These are phyloP conservation scores for Heimioporus sp. DNA, from an alignment of 768 basidiomycete genomes.

Conservation along the genomic window DNA sequence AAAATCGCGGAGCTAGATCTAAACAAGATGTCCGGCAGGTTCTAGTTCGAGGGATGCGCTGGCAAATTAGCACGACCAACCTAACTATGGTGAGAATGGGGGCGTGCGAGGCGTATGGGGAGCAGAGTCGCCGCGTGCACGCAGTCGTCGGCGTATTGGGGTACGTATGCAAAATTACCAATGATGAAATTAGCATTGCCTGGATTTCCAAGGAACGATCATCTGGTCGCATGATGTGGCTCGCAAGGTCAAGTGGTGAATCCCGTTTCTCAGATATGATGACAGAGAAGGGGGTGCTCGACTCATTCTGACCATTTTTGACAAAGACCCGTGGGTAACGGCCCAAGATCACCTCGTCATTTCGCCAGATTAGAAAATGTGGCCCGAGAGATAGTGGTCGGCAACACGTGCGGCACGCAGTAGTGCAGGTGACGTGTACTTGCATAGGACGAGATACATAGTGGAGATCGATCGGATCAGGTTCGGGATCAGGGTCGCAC, in stretches of 20 bases:
- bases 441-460: slow-evolving; percentile 9
- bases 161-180: too few species aligned
- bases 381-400: not conserved
- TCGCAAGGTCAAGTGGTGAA: not conserved
- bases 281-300: not conserved
- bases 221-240: slow-evolving; percentile 8
- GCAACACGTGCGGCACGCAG: not conserved
- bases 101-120: too few species aligned
- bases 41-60: too few species aligned
- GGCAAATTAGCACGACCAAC: too few species aligned
- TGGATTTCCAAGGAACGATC: not conserved
- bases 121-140: too few species aligned
- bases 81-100: too few species aligned
- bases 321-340: slow-evolving; percentile 9
- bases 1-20: too few species aligned
- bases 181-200: too few species aligned
- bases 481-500: slow-evolving; percentile 4
- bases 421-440: slow-evolving; percentile 10
- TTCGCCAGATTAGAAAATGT: slow-evolving; percentile 4
- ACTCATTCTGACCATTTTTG: not conserved
- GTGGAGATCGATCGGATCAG: slow-evolving; percentile 21
- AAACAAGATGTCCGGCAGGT: too few species aligned
- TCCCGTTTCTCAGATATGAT: not conserved
- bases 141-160: too few species aligned
- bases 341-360: slow-evolving; percentile 27